Evolutionary conservation across 768 basidiomycete genomes (phyloP).

Genomic region (Termitomyces sp.): DNA sequence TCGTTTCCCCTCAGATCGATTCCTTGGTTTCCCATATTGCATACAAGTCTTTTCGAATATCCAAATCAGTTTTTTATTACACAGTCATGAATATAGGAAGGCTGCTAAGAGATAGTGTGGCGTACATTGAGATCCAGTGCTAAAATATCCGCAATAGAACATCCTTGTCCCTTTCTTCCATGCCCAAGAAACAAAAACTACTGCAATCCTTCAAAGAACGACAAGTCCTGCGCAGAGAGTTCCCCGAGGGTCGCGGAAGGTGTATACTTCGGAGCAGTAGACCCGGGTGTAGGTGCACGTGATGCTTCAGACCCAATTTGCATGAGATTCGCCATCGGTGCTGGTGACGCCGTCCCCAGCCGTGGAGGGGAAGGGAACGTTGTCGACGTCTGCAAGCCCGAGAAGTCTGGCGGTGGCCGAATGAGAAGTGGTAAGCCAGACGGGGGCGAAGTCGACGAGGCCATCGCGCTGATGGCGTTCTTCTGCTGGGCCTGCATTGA

Average conservation of each 20-base stretch:
- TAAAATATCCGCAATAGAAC: not conserved
- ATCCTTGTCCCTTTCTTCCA: not conserved
- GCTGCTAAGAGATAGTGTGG: not conserved
- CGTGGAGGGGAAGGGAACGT: not conserved
- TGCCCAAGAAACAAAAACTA: not conserved
- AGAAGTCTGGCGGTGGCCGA: constrained; percentile 11
- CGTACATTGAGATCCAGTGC: not conserved
- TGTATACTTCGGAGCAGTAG: constrained; percentile 3
- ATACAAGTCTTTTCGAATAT: no score
- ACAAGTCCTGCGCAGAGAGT: constrained; percentile 77
- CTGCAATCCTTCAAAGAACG: constrained; percentile 78
- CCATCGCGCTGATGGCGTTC: constrained; percentile 21
- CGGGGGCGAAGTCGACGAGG: constrained; percentile 10
- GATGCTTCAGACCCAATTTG: not conserved
- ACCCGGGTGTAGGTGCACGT: not conserved
- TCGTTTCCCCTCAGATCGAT: not conserved
- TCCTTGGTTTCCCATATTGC: no score
- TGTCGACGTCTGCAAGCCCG: constrained; percentile 3
- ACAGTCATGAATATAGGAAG: not conserved
- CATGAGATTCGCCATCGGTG: not conserved
- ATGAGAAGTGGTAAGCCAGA: constrained; percentile 7
- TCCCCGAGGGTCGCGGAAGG: constrained; percentile 35
- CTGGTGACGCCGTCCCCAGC: not conserved
- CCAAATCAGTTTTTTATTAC: not conserved
- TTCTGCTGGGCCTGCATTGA: constrained; percentile 25